These are phyloP conservation scores for Aurinia saxatilis DNA, from an alignment of 345 rosid genomes.

Conservation along the genomic window DNA sequence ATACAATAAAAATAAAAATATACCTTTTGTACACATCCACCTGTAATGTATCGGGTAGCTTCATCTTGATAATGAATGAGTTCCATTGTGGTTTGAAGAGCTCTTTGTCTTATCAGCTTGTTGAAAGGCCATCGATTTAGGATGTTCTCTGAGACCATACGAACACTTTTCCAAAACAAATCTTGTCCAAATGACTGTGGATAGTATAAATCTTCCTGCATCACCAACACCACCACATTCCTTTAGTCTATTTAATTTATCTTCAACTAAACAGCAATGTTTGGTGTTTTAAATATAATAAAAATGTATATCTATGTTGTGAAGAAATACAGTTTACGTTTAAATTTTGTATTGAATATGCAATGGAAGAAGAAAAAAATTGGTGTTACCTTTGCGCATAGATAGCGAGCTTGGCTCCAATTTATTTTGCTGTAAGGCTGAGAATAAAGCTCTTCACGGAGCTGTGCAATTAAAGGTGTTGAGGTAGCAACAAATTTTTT, in stretches of 20 bases:
- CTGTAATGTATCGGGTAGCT: conserved; percentile 31
- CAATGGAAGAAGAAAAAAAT: too few species aligned
- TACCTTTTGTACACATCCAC: conserved; percentile 38
- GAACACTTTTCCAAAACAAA: conserved; percentile 26
- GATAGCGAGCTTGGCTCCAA: conserved; percentile 33
- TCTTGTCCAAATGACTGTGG: conserved; percentile 31
- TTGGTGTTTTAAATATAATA: too few species aligned
- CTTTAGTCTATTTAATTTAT: too few species aligned
- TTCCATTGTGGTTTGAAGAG: conserved; percentile 26
- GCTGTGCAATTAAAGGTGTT: conserved; percentile 21
- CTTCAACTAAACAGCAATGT: too few species aligned
- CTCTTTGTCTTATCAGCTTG: conserved; percentile 22
- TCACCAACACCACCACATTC: background rate
- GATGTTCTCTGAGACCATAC: conserved; percentile 25
- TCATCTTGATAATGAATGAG: conserved; percentile 37
- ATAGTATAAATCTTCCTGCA: conserved; percentile 35
- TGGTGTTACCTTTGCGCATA: conserved; percentile 31
- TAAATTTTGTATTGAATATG: background rate
- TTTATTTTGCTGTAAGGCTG: conserved; percentile 30
- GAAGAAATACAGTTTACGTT: too few species aligned
- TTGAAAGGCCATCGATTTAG: conserved; percentile 31
- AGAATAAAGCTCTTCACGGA: conserved; percentile 37
- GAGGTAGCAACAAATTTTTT: conserved; percentile 30
- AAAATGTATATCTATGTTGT: too few species aligned
- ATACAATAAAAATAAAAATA: too few species aligned